Percentiles rank a stretch among this genome's conserved stretches.
Conservation (phyloP, 306 rosid species). For the Vigna angularis region DNA sequence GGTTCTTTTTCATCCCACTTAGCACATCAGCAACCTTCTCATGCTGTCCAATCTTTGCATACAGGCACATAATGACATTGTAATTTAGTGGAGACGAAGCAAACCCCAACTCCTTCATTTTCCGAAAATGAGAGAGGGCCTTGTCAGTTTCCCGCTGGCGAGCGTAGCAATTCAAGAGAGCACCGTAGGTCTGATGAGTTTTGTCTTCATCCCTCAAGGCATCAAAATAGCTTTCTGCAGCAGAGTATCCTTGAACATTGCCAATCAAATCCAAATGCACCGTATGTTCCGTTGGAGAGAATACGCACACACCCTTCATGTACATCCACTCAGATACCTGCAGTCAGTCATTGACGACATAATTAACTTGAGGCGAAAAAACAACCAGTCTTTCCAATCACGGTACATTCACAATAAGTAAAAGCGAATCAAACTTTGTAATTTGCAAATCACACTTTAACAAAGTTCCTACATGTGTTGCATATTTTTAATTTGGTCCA, state of each 20-base stretch:
- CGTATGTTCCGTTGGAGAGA: slow-evolving; percentile 69
- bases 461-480: too few species aligned
- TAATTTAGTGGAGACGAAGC: slow-evolving; percentile 66
- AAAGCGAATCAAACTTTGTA: not conserved
- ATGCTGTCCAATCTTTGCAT: slow-evolving; percentile 66
- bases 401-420: not conserved
- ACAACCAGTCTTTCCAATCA: not conserved
- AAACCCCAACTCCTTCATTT: slow-evolving; percentile 83
- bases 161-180: slow-evolving; percentile 87
- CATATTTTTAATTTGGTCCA: too few species aligned
- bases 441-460: not conserved
- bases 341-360: slow-evolving; percentile 33
- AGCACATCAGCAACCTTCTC: slow-evolving; percentile 73
- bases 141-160: slow-evolving; percentile 65
- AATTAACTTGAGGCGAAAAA: not conserved
- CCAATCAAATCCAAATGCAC: slow-evolving; percentile 90
- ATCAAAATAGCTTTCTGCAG: slow-evolving; percentile 70
- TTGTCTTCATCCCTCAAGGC: slow-evolving; percentile 63
- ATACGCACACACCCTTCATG: slow-evolving; percentile 71
- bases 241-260: slow-evolving; percentile 64
- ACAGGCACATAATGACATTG: slow-evolving; percentile 87
- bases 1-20: slow-evolving; percentile 72
- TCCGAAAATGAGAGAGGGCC: slow-evolving; percentile 67
- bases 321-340: slow-evolving; percentile 96
- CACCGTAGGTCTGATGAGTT: slow-evolving; percentile 73